A percentile compares a stretch with the other conserved stretches of the same genome.
Conservation (phyloP, 2,329 filamentous ascomycete species). For the Fusarium vanettenii region DNA sequence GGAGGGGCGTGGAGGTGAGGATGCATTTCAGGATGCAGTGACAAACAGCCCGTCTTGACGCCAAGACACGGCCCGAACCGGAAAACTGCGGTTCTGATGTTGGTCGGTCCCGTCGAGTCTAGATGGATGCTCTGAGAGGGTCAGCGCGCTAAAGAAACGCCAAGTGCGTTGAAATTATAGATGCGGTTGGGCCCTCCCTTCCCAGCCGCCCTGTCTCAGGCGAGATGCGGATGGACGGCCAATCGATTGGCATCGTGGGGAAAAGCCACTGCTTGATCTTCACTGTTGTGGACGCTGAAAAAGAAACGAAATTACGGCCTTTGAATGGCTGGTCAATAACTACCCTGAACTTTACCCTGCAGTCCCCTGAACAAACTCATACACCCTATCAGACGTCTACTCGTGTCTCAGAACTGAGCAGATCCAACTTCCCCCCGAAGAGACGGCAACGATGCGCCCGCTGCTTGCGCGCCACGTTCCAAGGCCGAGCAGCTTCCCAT, state of each 20-base stretch:
- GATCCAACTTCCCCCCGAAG: slow-evolving; percentile 48
- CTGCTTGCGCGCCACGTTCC: slow-evolving; percentile 48
- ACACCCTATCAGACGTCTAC: not conserved
- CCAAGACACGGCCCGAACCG: not conserved
- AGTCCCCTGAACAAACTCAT: too few relatives aligned
- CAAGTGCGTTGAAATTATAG: not conserved
- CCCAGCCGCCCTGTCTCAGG: not conserved
- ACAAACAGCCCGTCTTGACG: not conserved
- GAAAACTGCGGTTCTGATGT: not conserved
- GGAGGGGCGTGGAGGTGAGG: not conserved
- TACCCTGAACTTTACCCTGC: not conserved
- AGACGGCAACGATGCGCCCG: slow-evolving; percentile 47
- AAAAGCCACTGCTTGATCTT: not conserved
- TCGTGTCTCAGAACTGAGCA: slow-evolving; percentile 45
- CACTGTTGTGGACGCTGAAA: not conserved
- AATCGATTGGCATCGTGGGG: not conserved
- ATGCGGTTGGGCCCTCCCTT: not conserved
- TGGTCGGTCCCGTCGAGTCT: not conserved
- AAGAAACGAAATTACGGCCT: not conserved
- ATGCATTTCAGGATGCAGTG: not conserved
- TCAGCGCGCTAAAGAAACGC: not conserved
- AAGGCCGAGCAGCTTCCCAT: slow-evolving; percentile 46
- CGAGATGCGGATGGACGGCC: not conserved
- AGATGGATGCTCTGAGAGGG: not conserved
- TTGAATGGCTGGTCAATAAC: not conserved